Conservation (phyloP, 2,329 filamentous ascomycete species). For the Calonectria ilicicola region DNA sequence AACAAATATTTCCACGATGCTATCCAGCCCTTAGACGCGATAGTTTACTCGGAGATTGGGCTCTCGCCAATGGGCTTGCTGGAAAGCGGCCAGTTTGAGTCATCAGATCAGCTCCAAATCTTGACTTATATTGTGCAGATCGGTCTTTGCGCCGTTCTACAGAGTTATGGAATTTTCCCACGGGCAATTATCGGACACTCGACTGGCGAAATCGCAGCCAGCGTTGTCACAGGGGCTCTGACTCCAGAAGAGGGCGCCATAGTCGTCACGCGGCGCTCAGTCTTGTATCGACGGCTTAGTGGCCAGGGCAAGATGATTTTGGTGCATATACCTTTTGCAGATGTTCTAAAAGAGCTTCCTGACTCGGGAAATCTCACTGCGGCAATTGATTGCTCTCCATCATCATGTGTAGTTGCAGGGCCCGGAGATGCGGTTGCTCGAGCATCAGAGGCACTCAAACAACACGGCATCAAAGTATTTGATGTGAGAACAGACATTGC, state of each 20-base stretch:
- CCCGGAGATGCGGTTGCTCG: not conserved
- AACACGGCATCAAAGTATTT: not conserved
- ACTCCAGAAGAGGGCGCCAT: not conserved
- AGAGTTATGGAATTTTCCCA: not conserved
- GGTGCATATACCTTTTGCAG: not conserved
- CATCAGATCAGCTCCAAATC: not conserved
- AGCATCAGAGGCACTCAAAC: not conserved
- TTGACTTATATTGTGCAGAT: not conserved
- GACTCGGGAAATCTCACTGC: not conserved
- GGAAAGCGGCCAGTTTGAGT: not conserved
- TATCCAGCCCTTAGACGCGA: not conserved
- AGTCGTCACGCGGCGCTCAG: not conserved
- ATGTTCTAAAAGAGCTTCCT: not conserved
- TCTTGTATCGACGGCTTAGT: not conserved
- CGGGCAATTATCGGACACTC: not conserved
- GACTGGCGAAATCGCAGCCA: not conserved
- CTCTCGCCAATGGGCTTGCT: not conserved
- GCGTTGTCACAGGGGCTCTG: not conserved
- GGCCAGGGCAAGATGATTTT: not conserved
- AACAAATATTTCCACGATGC: not conserved
- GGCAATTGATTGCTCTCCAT: not conserved
- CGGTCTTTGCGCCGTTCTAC: not conserved
- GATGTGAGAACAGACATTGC: not conserved
- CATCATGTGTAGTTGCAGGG: not conserved
- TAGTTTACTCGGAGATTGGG: not conserved